Base-by-base conservation (phyloP, 2,329 filamentous ascomycete species). In the Dothidotthia symphoricarpi region DNA sequence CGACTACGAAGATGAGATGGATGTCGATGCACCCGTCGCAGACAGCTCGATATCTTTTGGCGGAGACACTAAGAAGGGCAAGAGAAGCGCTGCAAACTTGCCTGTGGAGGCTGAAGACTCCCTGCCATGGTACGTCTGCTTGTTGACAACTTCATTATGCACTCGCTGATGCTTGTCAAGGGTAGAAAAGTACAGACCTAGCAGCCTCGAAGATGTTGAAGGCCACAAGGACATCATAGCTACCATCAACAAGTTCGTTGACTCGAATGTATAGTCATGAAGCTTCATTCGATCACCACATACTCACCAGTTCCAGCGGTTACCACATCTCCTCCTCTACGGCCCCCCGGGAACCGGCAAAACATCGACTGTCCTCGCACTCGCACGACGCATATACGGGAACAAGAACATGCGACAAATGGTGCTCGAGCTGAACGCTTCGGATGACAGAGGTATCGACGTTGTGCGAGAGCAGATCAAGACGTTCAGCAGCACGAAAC, bases 391-490 rank as follows among this genome's bases (percentile, higher is more conserved):
- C 43, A 97, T 98, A 68, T 98, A 98, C 63, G 93, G 93, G 36
- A 71, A 75, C 41, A 85, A 87, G 49, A 96, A 97, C 68, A 85
- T 96, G 83, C 84, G 91, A 13, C 93, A 98, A 69, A 97, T 98
- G 89, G 93, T 98, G 13, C 80, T 98, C 24, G 93, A 98, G 70
- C 80, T 98, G 51, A 98, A 98, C 66, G 93, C 93, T 27, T 95
- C 89, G 32, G 93, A 98, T 64, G 93, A 98, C 67, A 80, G 93
- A 69, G 93, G 93, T 61, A 98, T 98, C 66, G 93, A 98, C 52
- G 93, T 98, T 2, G 93, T 98, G 39, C 58, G 67, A 51, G 93
- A 98, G 72, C 93, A 98, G 70, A 98, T 98, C 79, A 98, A 97
- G 77, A 98, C 93, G 0, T 98, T 98, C 71, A 91, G 88, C 27